Conservation (phyloP, 805 yeast genomes). For the Nakazawaea ambrosiae region DNA sequence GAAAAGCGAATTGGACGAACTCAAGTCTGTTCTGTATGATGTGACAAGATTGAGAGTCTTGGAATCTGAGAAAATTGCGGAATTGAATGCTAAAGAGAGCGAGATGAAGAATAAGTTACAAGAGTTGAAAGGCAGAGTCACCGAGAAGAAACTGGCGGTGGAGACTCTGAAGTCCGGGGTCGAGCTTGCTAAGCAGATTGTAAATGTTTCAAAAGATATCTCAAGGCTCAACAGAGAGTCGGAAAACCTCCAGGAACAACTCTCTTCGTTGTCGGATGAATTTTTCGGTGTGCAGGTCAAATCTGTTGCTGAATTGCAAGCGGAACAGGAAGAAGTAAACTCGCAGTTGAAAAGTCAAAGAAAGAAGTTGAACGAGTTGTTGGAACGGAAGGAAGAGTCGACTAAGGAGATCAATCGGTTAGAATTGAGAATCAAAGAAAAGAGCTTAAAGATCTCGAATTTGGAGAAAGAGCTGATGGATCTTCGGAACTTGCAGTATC, state of each 20-base stretch:
- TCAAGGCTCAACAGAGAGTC: not conserved
- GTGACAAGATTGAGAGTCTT: conserved; percentile 17
- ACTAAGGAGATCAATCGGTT: conserved; percentile 37
- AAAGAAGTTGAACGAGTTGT: conserved; percentile 20
- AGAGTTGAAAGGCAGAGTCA: conserved; percentile 5
- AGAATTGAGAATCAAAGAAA: conserved; percentile 47
- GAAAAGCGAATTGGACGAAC: conserved; percentile 20
- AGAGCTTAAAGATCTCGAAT: conserved; percentile 41
- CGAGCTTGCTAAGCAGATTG: not conserved
- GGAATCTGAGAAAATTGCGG: conserved; percentile 2
- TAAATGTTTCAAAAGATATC: conserved; percentile 1
- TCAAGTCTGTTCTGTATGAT: conserved; percentile 22
- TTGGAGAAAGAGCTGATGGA: conserved; percentile 47
- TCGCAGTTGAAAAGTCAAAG: conserved; percentile 35
- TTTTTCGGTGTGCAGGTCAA: conserved; percentile 19
- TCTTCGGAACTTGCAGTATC: conserved; percentile 29
- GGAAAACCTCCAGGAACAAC: conserved; percentile 17
- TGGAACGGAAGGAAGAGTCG: conserved; percentile 35
- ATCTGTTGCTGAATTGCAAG: conserved; percentile 41
- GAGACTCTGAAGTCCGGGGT: conserved; percentile 22
- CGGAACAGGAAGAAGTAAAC: conserved; percentile 29
- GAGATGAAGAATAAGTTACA: not conserved
- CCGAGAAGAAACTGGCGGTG: conserved; percentile 11
- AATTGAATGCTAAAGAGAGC: not conserved
- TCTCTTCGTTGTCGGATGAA: conserved; percentile 25